Evolutionary conservation across 306 rosid genomes (phyloP), one percentile per base, ranked within the genome.

Genomic region (Ormosia emarginata): DNA sequence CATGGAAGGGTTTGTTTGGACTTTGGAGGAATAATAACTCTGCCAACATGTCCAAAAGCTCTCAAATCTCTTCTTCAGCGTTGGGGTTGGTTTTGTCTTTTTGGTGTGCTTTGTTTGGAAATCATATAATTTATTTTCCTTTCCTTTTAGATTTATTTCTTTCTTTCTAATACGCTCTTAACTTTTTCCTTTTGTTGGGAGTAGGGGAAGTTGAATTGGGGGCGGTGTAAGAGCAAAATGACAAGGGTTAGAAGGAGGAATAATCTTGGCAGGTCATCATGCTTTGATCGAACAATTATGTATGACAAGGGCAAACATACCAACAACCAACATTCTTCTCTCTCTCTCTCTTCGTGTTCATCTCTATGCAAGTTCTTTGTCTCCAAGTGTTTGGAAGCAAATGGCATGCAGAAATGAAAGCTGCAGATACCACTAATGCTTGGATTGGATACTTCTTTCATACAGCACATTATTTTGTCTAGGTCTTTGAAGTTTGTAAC

Each of bases 1-100:
- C 85, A 90, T 93, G 99, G 96, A 93, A 88, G 79, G 80, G 91
- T 85, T 90, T 85, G 86, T 84, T 88, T 93, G 99, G 98, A 90
- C 85, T 84, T 88, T 93, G 99, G 98, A 90, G 89, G 97, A 90
- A 92, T 90, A 81, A 90, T 80, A 78, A 82, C 87, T 43, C 82
- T 89, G 86, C 87, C 86, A 87, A 80, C 85, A 80, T 84, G 85
- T 84, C 91, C 85, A 53, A 88, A 84, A 78, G 18, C 52, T 52
- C 75, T 61, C 82, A 59, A 24, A 24, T 24, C 24, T 24, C 24
- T 24, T 24, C 24, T 24, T 84, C 39, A 65, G 61, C 86, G 82
- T 86, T 84, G 84, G 86, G 55, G 78, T 78, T 39, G 81, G 75
- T 79, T 78, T 70, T 66, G 74, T 18, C 81, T 79, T 84, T 83